Evolutionary conservation across 2,329 filamentous ascomycete genomes (phyloP), one percentile per base, ranked within the genome.

Genomic region (Diaporthe helianthi): DNA sequence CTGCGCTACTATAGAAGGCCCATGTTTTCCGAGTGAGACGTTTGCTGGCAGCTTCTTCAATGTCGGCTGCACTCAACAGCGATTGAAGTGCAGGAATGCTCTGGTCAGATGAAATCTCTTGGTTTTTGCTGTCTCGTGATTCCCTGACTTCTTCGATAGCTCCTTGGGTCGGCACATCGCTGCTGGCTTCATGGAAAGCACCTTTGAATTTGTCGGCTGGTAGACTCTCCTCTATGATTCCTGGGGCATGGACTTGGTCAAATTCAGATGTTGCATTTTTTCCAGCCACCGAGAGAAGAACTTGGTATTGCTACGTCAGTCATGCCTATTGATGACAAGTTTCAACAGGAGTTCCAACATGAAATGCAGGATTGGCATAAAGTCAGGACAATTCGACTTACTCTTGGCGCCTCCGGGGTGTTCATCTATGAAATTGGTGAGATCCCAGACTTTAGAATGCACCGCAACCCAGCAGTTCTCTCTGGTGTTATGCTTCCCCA

Each of bases 391-490:
- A 22, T 31, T 7, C 0, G 8, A 63, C 58, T 33, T 24, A 77
- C 78, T 79, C 78, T 71, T 74, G 5, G 76, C 72, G 1, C 80
- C 80, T 12, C 80, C 80, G 0, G 80, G 80, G 47, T 82, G 80
- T 49, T 77, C 74, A 31, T 76, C 73, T 19, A 90, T 82, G 73
- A 93, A 93, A 2, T 88, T 84, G 3, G 89, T 90, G 58, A 93
- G 80, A 76, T 93, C 89, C 84, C 90, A 93, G 33, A 92, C 89
- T 74, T 86, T 85, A 54, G 86, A 85, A 76, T 92, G 86, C 26
- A 93, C 85, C 22, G 91, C 89, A 69, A 92, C 86, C 91, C 91
- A 93, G 74, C 86, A 85, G 73, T 89, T 78, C 65, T 82, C 74
- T 41, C 80, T 73, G 15, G 76, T 81, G 67, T 82, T 85, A 74